Conservation (phyloP, 192 early-diverging fungal genomes). For the Coemansia sp. region DNA sequence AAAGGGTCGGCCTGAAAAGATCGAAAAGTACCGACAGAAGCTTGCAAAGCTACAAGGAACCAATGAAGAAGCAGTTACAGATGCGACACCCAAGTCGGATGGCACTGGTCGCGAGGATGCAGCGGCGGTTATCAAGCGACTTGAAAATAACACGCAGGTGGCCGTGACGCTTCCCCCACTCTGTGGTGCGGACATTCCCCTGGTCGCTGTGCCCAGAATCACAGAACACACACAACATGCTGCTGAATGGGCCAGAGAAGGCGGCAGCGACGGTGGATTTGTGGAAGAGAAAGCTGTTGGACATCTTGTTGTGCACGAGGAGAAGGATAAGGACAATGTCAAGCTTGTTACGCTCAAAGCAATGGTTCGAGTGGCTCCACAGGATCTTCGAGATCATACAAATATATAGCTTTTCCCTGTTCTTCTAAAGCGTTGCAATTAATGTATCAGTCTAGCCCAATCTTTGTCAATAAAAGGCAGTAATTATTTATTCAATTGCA, state of each 20-base stretch:
- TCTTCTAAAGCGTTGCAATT: too few relatives aligned
- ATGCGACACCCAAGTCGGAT: not conserved
- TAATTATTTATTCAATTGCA: not conserved
- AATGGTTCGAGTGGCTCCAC: not conserved
- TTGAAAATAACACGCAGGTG: constrained; percentile 32
- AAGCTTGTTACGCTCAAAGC: constrained; percentile 41
- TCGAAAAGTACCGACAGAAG: constrained; percentile 76
- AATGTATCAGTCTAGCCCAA: too few relatives aligned
- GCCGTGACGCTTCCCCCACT: constrained; percentile 26
- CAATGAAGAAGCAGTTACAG: not conserved
- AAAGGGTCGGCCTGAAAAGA: constrained; percentile 86
- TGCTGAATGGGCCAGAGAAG: not conserved
- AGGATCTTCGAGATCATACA: not conserved
- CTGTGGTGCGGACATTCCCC: constrained; percentile 37
- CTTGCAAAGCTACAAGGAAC: constrained; percentile 65
- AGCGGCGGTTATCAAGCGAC: constrained; percentile 21
- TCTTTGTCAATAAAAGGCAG: not conserved
- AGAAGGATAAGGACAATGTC: constrained; percentile 53
- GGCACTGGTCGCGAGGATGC: not conserved
- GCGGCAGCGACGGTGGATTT: not conserved
- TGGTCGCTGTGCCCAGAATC: constrained; percentile 21
- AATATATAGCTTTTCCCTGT: too few relatives aligned
- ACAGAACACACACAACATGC: not conserved
- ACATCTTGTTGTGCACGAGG: constrained; percentile 43
- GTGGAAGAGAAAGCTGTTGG: constrained; percentile 1